Base-by-base conservation (phyloP, 495 filamentous ascomycete species). In the Cenococcum geophilum region DNA sequence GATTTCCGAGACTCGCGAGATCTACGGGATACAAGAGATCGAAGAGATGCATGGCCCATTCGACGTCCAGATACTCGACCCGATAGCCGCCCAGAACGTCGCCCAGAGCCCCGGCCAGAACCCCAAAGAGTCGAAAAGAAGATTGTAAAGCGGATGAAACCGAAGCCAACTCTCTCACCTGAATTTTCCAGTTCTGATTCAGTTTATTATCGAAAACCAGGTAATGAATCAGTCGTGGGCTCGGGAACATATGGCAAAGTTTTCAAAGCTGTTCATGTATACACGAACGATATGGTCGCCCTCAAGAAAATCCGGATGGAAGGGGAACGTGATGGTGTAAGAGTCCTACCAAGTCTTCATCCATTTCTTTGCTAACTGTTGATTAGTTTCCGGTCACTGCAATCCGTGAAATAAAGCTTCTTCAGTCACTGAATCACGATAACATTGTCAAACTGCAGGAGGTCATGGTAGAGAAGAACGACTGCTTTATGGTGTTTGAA, bases 401-500 rank as follows among this genome's bases (percentile, higher is more conserved):
- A 0, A 89, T 97, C 32, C 85, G 95, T 53, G 95, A 99, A 72
- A 93, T 99, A 76, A 97, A 96, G 73, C 76, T 99, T 16, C 85
- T 99, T 9, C 91, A 96, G 69, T 92, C 91, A 43, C 79, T 99
- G n/a, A 89, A 87, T 62, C 91, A 95, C 68, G 79, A 82, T 52
- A 97, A 97, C 66, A 85, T 99, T 37, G 92, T 99, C 62, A 86
- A 87, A 51, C 74, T 92, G 23, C 81, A 86, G 59, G 95, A 98
- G 74, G 92, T 97, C 68, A 97, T 98, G 93, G 93, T 97, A 16
- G 95, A 98, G 75, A 86, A 85, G 64, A 97, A 97, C 70, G 92
- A 97, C 72, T 99, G 95, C 74, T 97, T 93, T 76, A 99, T 99
- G 95, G 95, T 99, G 9, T 99, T 99, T 64, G 95, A 99, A 71